Base-by-base conservation (phyloP, 768 basidiomycete genomes). In the Butyriboletus loyo region DNA sequence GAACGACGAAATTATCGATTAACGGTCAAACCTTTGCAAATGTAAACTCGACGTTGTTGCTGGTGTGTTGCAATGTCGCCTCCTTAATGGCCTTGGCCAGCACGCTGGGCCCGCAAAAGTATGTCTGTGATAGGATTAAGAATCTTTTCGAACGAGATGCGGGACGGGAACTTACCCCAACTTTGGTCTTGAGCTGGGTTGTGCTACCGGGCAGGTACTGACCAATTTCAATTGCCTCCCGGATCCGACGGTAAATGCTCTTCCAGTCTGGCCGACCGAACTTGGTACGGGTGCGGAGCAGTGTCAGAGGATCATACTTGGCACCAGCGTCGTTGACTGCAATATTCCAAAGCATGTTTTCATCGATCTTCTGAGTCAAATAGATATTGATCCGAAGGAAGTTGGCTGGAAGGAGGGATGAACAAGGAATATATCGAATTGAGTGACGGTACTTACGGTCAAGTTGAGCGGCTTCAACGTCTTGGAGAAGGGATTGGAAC, bases 261-360 rank as follows among this genome's bases (percentile, higher is more conserved):
- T 84, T 85, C 86, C 91, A 98, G 67, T 96, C 84, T 19, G 95
- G 94, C 32, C 94, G 86, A 15, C 94, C 93, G 64, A 89, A 97
- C 78, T 89, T 87, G 21, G 94, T 97, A 36, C 89, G 86, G 19
- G 90, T 84, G 54, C 88, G 85, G 52, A 97, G 84, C 31, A 92
- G 81, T 2, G 94, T 96, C 53, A 98, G 74, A 28, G 93, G 91
- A 66, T 95, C 92, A 65, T 89, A 91, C 46, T 89, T 86, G 7
- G 88, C 84, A 50, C 87, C 89, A 21, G 84, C 85, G 60, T 92
- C 87, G 62, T 95, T 93, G 56, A 96, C 81, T 17, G 88, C 86
- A 53, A 95, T 89, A 68, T 94, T 94, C 87, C 89, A 92, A 38
- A 94, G 75, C 87, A 90, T 91, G 70, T 92, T 85, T 64, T 92